phyloP scores from a whole-genome alignment of 1,284 basidiomycete genomes.

The Austroboletus niveus region DNA sequence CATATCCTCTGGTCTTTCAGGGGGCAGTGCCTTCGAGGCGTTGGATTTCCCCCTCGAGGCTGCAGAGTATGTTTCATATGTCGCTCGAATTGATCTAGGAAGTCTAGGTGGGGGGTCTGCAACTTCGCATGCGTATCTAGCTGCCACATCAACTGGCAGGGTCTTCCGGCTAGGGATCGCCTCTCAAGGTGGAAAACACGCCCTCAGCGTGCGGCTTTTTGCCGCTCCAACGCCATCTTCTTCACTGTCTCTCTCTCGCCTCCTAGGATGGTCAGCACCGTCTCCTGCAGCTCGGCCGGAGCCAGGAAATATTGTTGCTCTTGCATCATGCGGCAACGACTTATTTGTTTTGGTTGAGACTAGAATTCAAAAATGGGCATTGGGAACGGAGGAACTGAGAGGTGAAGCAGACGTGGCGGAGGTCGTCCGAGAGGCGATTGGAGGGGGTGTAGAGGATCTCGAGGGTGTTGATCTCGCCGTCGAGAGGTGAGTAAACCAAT shows the following conservation, averaged over 20 bases:
- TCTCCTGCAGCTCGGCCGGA: conserved; percentile 31
- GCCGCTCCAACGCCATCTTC: conserved; percentile 47
- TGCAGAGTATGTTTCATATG: conserved; percentile 50
- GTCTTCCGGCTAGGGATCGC: conserved; percentile 65
- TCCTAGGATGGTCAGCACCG: conserved; percentile 53
- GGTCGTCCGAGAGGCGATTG: conserved; percentile 45
- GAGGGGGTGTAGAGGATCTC: conserved; percentile 48
- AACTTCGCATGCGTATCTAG: conserved; percentile 43
- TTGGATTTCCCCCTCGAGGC: conserved; percentile 48
- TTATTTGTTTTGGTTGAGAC: conserved; percentile 67
- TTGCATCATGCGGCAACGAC: conserved; percentile 44
- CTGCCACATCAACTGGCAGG: conserved; percentile 63
- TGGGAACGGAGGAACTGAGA: conserved; percentile 58
- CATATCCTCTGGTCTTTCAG: conserved; percentile 76
- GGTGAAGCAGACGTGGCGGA: conserved; percentile 52
- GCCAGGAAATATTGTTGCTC: conserved; percentile 57
- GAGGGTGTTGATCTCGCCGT: conserved; percentile 69
- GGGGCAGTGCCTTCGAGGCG: conserved; percentile 66
- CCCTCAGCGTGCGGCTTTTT: conserved; percentile 55
- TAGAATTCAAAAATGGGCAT: conserved; percentile 65
- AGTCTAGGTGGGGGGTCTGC: conserved; percentile 3
- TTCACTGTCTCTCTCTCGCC: conserved; percentile 53
- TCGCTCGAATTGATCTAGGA: conserved; percentile 64
- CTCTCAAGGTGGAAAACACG: conserved; percentile 65
- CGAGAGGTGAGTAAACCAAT: conserved; percentile 45